Conservation (phyloP, 139 green algal species). For the Asterochloris sp. region DNA sequence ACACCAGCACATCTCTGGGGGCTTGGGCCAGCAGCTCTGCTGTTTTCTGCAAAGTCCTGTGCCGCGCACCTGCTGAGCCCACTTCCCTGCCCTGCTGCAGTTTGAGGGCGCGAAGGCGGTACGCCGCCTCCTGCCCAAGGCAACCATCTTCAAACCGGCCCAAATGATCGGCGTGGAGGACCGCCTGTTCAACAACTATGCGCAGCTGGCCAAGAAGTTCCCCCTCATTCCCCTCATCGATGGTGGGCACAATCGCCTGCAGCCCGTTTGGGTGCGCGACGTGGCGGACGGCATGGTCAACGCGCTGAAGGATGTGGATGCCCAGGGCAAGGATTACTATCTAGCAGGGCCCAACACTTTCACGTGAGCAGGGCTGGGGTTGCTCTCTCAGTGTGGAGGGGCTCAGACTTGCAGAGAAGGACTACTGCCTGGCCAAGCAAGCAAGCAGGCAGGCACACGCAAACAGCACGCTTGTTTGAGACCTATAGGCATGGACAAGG, state of each 20-base stretch:
- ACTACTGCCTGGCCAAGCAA: background rate
- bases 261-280: conserved; percentile 72
- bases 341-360: conserved; percentile 84
- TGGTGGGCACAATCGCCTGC: conserved; percentile 54
- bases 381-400: background rate
- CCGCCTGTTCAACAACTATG: conserved; percentile 82
- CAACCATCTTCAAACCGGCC: conserved; percentile 73
- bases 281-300: conserved; percentile 60
- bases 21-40: background rate
- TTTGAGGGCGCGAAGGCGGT: conserved; percentile 62
- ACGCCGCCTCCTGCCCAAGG: conserved; percentile 39
- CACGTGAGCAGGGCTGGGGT: conserved; percentile 41
- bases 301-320: conserved; percentile 51
- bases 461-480: too few relatives aligned
- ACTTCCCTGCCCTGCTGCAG: conserved; percentile 13
- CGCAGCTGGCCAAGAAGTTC: conserved; percentile 55
- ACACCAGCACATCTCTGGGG: too few relatives aligned
- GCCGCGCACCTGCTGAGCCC: background rate
- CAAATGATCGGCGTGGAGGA: conserved; percentile 92
- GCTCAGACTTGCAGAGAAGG: background rate
- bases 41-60: background rate
- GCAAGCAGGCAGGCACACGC: too few relatives aligned
- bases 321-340: conserved; percentile 76
- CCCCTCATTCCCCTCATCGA: conserved; percentile 72
- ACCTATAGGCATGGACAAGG: too few relatives aligned